phyloP scores from a whole-genome alignment of 1,139 yeast genomes.

The Nakaseomyces bracarensis region DNA sequence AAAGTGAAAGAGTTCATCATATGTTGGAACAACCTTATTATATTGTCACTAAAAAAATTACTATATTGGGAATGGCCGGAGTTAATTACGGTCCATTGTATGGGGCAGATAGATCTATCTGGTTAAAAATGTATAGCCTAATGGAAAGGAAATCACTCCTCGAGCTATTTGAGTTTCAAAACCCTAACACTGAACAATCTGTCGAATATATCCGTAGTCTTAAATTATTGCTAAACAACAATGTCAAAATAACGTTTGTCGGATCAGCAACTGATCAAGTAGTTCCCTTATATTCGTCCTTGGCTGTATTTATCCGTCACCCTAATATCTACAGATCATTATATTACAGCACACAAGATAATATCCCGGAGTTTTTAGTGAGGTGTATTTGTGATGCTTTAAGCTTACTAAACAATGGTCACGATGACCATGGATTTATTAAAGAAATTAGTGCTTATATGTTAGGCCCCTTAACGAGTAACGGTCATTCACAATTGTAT shows the following conservation, averaged over 20 bases:
- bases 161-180: constrained; percentile 5
- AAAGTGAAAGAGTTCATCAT: neutral
- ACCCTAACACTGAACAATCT: neutral
- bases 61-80: constrained; percentile 6
- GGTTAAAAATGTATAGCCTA: constrained; percentile 1
- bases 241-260: constrained; percentile 5
- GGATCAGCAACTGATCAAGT: constrained; percentile 7
- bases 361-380: neutral
- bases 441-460: constrained; percentile 1
- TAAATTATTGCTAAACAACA: neutral
- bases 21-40: neutral
- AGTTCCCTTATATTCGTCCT: constrained; percentile 7
- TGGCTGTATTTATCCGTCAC: constrained; percentile 2
- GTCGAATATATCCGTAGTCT: constrained; percentile 1
- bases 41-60: neutral
- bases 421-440: constrained; percentile 1
- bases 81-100: neutral
- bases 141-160: constrained; percentile 1
- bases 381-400: neutral
- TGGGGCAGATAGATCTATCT: neutral
- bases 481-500: constrained; percentile 5
- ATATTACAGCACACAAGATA: neutral
- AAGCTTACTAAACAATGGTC: neutral
- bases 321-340: constrained; percentile 5
- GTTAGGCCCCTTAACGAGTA: constrained; percentile 1